Percentiles rank a stretch among this genome's conserved stretches.
Conservation (phyloP, 257 asterid species). For the Datura wrightii region DNA sequence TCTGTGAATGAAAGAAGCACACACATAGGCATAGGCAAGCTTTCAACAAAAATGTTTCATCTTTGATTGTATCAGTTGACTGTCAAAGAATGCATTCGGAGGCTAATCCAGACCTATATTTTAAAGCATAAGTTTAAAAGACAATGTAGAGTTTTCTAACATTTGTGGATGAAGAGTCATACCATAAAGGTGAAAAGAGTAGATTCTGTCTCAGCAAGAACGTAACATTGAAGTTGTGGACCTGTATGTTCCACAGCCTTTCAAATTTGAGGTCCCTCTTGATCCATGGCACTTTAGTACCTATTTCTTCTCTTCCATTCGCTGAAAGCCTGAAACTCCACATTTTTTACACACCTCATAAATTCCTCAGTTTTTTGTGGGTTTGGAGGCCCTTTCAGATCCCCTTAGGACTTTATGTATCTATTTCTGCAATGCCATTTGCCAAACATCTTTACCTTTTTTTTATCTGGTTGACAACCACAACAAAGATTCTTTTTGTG, state of each 20-base stretch:
- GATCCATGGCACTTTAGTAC: slow-evolving; percentile 3
- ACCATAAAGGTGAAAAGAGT: slow-evolving; percentile 26
- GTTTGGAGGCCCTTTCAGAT: not conserved
- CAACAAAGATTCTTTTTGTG: not conserved
- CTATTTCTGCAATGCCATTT: slow-evolving; percentile 29
- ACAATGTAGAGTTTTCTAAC: not conserved
- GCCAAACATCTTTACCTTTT: slow-evolving; percentile 16
- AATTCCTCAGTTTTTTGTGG: slow-evolving; percentile 1
- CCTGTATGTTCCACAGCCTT: slow-evolving; percentile 9
- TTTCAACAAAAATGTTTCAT: not conserved
- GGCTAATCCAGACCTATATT: not conserved
- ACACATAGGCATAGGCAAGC: not conserved
- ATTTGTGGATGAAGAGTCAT: not conserved
- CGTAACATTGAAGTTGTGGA: not conserved
- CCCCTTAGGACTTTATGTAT: slow-evolving; percentile 25
- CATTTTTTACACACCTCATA: slow-evolving; percentile 9
- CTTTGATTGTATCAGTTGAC: not conserved
- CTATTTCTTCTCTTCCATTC: slow-evolving; percentile 33
- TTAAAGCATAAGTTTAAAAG: not conserved
- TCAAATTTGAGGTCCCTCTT: slow-evolving; percentile 29
- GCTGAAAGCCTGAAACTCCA: not conserved
- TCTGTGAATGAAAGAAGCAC: not conserved
- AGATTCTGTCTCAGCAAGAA: slow-evolving; percentile 18
- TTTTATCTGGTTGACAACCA: not conserved
- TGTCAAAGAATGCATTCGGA: not conserved